phyloP scores from a whole-genome alignment of 345 rosid species.

The Boechera retrofracta region DNA sequence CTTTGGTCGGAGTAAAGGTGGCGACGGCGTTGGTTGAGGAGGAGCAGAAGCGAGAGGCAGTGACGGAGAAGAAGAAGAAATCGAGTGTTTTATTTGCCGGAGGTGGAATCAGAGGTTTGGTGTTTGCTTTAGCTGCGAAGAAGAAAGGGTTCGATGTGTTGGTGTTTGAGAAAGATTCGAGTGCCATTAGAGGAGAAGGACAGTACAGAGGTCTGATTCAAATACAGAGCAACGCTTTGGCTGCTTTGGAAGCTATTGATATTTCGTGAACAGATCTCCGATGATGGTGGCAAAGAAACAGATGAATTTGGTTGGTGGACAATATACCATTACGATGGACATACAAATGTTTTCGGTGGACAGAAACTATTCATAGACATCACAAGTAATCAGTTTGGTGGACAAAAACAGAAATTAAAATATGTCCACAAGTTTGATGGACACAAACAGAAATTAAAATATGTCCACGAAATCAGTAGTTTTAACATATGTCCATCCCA shows the following conservation, averaged over 20 bases:
- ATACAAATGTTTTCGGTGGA: too few species aligned
- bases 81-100: constrained; percentile 80
- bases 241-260: constrained; percentile 96
- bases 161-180: constrained; percentile 88
- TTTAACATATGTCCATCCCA: too few species aligned
- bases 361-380: too few species aligned
- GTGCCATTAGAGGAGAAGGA: constrained; percentile 96
- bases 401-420: too few species aligned
- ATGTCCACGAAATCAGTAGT: too few species aligned
- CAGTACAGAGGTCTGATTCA: constrained; percentile 97
- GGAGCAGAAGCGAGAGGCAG: constrained; percentile 11
- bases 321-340: too few species aligned
- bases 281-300: too few species aligned
- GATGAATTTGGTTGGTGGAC: too few species aligned
- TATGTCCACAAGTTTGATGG: too few species aligned
- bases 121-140: constrained; percentile 86
- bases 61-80: constrained; percentile 55
- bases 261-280: background rate
- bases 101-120: constrained; percentile 91
- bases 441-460: too few species aligned
- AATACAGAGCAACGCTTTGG: constrained; percentile 92
- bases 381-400: too few species aligned
- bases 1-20: constrained; percentile 49
- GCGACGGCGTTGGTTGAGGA: constrained; percentile 36
- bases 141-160: constrained; percentile 82